phyloP scores from a whole-genome alignment of 257 asterid genomes.

The Solanum virginianum region DNA sequence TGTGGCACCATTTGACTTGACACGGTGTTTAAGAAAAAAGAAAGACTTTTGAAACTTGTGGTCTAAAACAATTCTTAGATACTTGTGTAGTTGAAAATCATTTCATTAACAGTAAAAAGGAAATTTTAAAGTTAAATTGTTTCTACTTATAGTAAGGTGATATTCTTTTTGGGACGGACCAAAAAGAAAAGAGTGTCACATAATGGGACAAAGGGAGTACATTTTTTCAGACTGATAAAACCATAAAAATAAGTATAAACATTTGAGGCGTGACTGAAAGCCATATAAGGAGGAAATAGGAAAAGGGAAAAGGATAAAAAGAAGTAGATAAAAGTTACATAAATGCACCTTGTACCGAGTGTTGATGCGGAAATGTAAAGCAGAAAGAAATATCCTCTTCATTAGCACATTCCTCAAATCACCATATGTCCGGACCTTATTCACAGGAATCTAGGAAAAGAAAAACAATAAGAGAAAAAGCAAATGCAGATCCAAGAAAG shows the following conservation, averaged over 20 bases:
- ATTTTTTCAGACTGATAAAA: neutral
- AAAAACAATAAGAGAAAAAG: neutral
- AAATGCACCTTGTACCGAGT: slow-evolving; percentile 82
- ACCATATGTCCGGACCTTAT: slow-evolving; percentile 73
- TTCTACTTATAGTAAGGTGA: too few relatives aligned
- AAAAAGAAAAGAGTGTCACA: too few relatives aligned
- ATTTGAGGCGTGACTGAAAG: neutral
- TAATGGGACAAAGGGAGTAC: neutral
- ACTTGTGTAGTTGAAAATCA: too few relatives aligned
- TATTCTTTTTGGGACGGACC: too few relatives aligned
- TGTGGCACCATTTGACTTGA: too few relatives aligned
- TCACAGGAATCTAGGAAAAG: slow-evolving; percentile 79
- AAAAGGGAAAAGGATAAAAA: neutral
- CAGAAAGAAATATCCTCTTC: slow-evolving; percentile 98
- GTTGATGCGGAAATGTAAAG: slow-evolving; percentile 96
- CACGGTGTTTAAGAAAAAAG: too few relatives aligned
- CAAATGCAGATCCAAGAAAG: neutral
- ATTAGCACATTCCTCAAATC: slow-evolving; percentile 89
- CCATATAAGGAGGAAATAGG: neutral
- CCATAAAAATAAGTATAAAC: neutral
- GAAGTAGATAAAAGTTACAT: neutral
- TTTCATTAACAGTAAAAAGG: too few relatives aligned
- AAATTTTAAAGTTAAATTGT: too few relatives aligned
- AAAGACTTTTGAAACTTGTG: too few relatives aligned
- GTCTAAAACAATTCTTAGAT: too few relatives aligned